phyloP scores from a whole-genome alignment of 768 basidiomycete genomes.

The Serendipita indica region DNA sequence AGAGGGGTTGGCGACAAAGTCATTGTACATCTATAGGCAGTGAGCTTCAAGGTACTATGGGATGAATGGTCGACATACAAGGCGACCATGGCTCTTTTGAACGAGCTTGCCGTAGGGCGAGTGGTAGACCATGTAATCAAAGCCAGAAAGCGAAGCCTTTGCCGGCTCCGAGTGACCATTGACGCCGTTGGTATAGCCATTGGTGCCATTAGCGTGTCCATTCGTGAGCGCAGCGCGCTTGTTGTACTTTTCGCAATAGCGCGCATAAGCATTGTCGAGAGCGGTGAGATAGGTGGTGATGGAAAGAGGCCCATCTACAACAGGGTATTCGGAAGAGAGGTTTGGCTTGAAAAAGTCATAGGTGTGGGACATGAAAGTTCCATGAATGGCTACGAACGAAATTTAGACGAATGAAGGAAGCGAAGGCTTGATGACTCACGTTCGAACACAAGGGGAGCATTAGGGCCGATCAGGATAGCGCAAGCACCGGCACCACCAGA shows the following conservation, averaged over 20 bases:
- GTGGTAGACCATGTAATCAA: conserved; percentile 95
- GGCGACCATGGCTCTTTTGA: conserved; percentile 88
- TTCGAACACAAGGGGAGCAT: conserved; percentile 89
- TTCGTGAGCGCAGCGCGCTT: conserved; percentile 31
- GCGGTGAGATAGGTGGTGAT: conserved; percentile 91
- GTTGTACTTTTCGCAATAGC: conserved; percentile 69
- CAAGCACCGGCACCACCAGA: conserved; percentile 94
- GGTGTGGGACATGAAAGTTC: conserved; percentile 91
- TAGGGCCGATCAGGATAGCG: conserved; percentile 89
- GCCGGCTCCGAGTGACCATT: conserved; percentile 27
- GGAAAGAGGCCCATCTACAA: conserved; percentile 93
- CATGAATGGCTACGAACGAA: conserved; percentile 66
- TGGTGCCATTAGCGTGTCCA: conserved; percentile 26
- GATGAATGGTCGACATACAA: conserved; percentile 27
- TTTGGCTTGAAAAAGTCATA: conserved; percentile 99
- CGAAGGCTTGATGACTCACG: conserved; percentile 41
- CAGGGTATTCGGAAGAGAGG: conserved; percentile 87
- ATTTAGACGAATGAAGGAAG: not conserved
- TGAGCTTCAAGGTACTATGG: not conserved
- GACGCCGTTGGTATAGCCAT: conserved; percentile 28
- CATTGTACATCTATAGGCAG: conserved; percentile 47
- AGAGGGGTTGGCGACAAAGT: conserved; percentile 70
- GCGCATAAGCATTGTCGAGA: conserved; percentile 74
- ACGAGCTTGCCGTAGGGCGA: conserved; percentile 98
- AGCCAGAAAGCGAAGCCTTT: conserved; percentile 58